Evolutionary conservation across 2,329 filamentous ascomycete genomes (phyloP).

Genomic region (Orbilia quercus): DNA sequence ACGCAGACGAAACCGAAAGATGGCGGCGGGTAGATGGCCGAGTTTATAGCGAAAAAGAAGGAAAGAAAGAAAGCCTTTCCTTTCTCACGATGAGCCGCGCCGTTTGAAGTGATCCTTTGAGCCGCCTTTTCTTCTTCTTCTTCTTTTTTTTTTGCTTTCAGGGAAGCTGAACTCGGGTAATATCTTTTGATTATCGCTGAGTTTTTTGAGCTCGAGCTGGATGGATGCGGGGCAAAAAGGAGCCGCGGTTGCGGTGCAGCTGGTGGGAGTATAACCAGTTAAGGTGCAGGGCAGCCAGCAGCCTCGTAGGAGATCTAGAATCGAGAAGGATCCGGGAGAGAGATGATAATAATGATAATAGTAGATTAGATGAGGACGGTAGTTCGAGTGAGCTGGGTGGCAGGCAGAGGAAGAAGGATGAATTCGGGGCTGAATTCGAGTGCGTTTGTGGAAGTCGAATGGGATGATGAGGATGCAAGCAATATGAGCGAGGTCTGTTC

Average conservation of each 20-base stretch:
- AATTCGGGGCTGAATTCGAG: not conserved
- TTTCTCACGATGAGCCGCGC: constrained; percentile 8
- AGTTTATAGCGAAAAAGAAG: constrained; percentile 6
- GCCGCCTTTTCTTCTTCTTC: not conserved
- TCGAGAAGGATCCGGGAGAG: not conserved
- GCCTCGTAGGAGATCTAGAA: constrained; percentile 1
- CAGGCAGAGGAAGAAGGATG: not conserved
- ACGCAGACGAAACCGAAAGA: too few species aligned
- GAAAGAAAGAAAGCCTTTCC: constrained; percentile 24
- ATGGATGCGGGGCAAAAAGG: constrained; percentile 35
- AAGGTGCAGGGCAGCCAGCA: not conserved
- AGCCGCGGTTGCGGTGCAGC: constrained; percentile 27
- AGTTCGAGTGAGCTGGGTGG: not conserved
- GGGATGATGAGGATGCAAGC: not conserved
- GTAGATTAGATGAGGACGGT: not conserved
- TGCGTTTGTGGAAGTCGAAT: constrained; percentile 26
- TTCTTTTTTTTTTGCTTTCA: not conserved
- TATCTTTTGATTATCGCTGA: not conserved
- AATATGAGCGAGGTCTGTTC: not conserved
- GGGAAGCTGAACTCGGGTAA: not conserved
- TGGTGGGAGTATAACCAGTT: too few species aligned
- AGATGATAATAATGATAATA: too few species aligned
- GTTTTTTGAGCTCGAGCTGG: constrained; percentile 17
- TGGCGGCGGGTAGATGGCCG: not conserved
- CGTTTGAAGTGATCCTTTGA: constrained; percentile 16